Evolutionary conservation across 495 filamentous ascomycete species (phyloP).

Genomic region (Neurospora sp.): DNA sequence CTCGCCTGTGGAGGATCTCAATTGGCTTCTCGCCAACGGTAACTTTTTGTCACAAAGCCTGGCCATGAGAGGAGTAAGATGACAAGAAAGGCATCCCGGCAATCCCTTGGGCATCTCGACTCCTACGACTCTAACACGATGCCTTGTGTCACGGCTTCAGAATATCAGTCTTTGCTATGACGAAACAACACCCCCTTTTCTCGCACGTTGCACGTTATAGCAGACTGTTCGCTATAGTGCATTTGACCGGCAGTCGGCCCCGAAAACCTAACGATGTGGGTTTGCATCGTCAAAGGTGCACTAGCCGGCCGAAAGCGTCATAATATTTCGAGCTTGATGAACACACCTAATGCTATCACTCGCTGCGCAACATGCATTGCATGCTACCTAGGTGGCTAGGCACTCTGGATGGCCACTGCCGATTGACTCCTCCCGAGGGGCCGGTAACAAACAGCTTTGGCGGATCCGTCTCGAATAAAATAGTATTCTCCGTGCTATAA

Average conservation of each 20-base stretch:
- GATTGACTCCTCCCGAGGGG: conserved; percentile 7
- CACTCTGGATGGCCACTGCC: not conserved
- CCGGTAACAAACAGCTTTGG: conserved; percentile 8
- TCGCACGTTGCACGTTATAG: not conserved
- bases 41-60: not conserved
- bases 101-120: not conserved
- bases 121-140: not conserved
- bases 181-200: not conserved
- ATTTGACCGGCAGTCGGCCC: not conserved
- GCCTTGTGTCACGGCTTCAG: not conserved
- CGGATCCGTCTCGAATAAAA: not conserved
- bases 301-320: conserved; percentile 10
- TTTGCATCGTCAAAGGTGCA: conserved; percentile 1
- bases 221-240: not conserved
- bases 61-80: not conserved
- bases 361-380: conserved; percentile 12
- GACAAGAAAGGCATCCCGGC: not conserved
- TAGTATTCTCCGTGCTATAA: not conserved
- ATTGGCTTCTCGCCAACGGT: not conserved
- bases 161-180: not conserved
- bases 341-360: conserved; percentile 1
- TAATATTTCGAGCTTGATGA: not conserved
- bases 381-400: conserved; percentile 1
- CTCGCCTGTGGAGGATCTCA: not conserved
- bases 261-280: not conserved